These are phyloP conservation scores for Neobulgaria alba DNA, from an alignment of 2,329 filamentous ascomycete genomes.

Conservation along the genomic window DNA sequence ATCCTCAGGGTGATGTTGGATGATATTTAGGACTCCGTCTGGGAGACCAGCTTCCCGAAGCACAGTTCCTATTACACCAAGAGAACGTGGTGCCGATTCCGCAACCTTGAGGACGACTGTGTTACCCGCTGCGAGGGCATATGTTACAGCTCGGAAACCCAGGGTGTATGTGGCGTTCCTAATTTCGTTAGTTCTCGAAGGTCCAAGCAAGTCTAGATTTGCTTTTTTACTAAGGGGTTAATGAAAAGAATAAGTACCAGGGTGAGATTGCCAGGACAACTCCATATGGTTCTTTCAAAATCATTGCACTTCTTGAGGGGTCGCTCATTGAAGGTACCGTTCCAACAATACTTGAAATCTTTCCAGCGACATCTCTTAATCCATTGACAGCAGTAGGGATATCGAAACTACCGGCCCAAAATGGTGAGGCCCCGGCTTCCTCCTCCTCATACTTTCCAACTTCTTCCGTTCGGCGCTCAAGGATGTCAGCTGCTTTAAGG, in stretches of 20 bases:
- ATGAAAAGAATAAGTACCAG: too few relatives aligned
- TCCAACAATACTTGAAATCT: slow-evolving; percentile 30
- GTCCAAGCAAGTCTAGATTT: too few relatives aligned
- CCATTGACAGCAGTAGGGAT: slow-evolving; percentile 30
- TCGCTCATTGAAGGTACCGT: slow-evolving; percentile 31
- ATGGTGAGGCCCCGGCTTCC: slow-evolving; percentile 38
- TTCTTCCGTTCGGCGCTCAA: slow-evolving; percentile 44
- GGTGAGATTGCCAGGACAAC: slow-evolving; percentile 73
- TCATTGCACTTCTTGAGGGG: slow-evolving; percentile 48
- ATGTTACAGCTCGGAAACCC: slow-evolving; percentile 44
- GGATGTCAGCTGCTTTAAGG: slow-evolving; percentile 56
- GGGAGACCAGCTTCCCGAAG: slow-evolving; percentile 71
- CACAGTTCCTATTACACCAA: slow-evolving; percentile 52
- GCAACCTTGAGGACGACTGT: slow-evolving; percentile 65
- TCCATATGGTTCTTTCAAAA: slow-evolving; percentile 69
- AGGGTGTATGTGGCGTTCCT: slow-evolving; percentile 47
- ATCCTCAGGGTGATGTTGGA: slow-evolving; percentile 57
- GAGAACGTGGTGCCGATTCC: slow-evolving; percentile 56
- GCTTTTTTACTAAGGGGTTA: too few relatives aligned
- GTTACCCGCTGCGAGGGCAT: slow-evolving; percentile 70
- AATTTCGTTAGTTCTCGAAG: background rate
- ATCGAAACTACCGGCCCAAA: slow-evolving; percentile 33
- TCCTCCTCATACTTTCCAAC: slow-evolving; percentile 47
- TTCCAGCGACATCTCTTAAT: slow-evolving; percentile 36
- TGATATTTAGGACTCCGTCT: slow-evolving; percentile 62